Percentiles rank a stretch among this genome's conserved stretches.
Evolutionary conservation across 2,329 filamentous ascomycete genomes (phyloP).

Genomic region (Neofusicoccum umdonicola): DNA sequence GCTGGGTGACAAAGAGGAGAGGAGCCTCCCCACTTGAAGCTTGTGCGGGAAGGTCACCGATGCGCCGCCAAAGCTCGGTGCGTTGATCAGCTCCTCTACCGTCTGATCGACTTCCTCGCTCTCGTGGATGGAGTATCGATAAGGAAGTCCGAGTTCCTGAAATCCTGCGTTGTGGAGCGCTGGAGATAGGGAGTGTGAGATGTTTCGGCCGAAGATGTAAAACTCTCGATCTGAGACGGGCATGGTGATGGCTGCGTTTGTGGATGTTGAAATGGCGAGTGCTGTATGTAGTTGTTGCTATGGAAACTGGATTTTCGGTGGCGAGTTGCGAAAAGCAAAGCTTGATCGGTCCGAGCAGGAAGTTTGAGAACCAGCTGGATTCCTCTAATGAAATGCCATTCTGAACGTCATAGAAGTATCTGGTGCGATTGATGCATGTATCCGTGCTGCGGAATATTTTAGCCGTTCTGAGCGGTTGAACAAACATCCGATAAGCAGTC

Average conservation of each 20-base stretch:
- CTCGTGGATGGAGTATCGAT: conserved; percentile 63
- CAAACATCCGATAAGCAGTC: no score
- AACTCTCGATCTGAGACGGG: conserved; percentile 42
- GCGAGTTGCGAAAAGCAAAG: no score
- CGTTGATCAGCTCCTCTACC: conserved; percentile 61
- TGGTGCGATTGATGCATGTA: no score
- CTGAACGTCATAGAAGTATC: no score
- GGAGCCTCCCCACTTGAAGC: conserved; percentile 54
- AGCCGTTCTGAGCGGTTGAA: no score
- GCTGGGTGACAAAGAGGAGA: not conserved
- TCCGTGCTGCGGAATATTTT: no score
- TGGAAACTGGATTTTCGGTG: no score
- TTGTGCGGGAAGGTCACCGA: conserved; percentile 73
- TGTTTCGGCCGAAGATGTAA: conserved; percentile 70
- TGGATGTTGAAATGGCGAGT: not conserved
- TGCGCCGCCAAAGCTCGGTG: conserved; percentile 68
- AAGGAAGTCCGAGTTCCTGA: conserved; percentile 64
- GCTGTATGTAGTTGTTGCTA: no score
- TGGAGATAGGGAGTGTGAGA: conserved; percentile 70
- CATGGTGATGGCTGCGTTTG: no score
- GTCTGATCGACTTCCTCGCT: conserved; percentile 45
- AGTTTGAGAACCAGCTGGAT: no score
- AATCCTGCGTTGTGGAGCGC: conserved; percentile 75
- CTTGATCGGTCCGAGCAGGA: no score
- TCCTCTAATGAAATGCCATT: no score